Base-by-base conservation (phyloP, 495 filamentous ascomycete species). In the Physcia stellaris region DNA sequence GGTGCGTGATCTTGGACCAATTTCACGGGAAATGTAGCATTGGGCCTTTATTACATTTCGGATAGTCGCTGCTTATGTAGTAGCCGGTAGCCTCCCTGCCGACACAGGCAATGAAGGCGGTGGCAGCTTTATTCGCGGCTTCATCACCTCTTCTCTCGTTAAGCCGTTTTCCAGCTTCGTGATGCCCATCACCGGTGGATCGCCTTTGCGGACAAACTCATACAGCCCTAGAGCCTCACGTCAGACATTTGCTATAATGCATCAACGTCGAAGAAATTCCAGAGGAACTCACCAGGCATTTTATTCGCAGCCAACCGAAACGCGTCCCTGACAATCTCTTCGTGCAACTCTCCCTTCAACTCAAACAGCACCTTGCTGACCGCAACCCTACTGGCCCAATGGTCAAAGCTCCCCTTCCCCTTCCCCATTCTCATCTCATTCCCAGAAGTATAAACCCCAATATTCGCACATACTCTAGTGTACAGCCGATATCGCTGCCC, bases 351-450 rank as follows among this genome's bases (percentile, higher is more conserved):
- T 21, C 87, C 92, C 56, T 81, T 86, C 43, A 99, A 61, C 62
- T 99, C 90, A 45, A 99, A 85, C 12, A 96, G 65, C 27, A 99
- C 69, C 56, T 83, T 79, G 58, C 79, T 88, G 40, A 95, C 81
- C 10, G 83, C 75, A 43, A 94, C 74, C 50, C 87, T 76, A 12
- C 79, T 68, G 20, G 88, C 83, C 90, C 90, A 99, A 62, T 90
- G 83, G 60, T 96, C 90, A 59, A 96, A 95, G 45, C 75, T 79
- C 47, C 90, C 90, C 63, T 96, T 99, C 57, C 90, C 90, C 65
- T 94, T 96, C 60, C 90, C 92, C 90, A 99, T 99, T 68, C 92
- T 79, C 48, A 78, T 79, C 59, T 99, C 90, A 52, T 96, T 96
- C 19, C 90, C 90, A 57, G 77, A 86, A 37, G 83, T 81, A 62